Base-by-base conservation (phyloP, 78 protist species). In the Tieghemostelium lacteum region DNA sequence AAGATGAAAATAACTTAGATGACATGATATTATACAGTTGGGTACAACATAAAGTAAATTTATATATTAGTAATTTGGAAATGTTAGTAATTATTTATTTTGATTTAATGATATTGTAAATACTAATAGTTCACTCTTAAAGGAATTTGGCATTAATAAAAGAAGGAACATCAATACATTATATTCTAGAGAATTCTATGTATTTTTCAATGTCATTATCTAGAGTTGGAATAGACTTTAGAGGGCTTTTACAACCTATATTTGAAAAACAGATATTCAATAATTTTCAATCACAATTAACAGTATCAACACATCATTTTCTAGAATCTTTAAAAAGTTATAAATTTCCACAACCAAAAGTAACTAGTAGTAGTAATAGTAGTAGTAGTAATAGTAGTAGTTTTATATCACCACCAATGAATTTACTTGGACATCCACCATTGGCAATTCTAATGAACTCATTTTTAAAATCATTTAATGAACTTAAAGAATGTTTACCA, bases 201-300 rank as follows among this genome's bases (percentile, higher is more conserved):
- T 83, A 83, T 57, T 69, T 54, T 26, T 83, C 91, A 58, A 69
- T 69, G 76, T 83, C 91, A 66, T 31, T 83, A 36, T 83, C 91
- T n/a, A 71, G 91, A 69, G 91, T 83, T 55, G 91, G 91, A 7
- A 58, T 83, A 28, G 91, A 83, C 60, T 83, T 83, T 29, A 31
- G 91, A 40, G 55, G 49, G 26, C 16, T 83, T 31, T n/a, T 83
- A 22, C 36, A 40, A 22, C 91, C 91, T 22, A 66, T 83, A 7
- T 83, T 83, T 69, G 91, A 83, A 58, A 83, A 69, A 40, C 70
- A 57, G 7, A 83, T 83, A n/a, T 42, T 54, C 1, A 60, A 61
- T 42, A 29, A 55, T n/a, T 83, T 83, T 24, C 26, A 69, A 16
- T 83, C 91, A n/a, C 76, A 83, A 36, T 58, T 60, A 8, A 60